Evolutionary conservation across 2,329 filamentous ascomycete species (phyloP), one percentile per base, ranked within the genome.

Genomic region (Didymella segeticola): DNA sequence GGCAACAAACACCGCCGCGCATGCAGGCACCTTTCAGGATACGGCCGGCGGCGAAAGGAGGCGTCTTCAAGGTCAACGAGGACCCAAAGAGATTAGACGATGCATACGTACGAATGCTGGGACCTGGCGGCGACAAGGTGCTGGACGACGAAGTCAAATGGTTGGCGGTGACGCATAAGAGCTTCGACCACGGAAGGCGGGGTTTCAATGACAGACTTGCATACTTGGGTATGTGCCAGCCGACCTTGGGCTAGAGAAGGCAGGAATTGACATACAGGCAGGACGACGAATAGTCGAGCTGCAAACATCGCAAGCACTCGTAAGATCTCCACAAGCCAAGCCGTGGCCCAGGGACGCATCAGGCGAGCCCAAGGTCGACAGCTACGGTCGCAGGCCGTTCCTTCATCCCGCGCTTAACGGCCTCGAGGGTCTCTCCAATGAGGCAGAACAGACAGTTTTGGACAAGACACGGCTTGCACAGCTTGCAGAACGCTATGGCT

Each of bases 81-180:
- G 86, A 93, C 69, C 90, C 90, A 9, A 81, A 79, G 61, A 81
- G 82, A 68, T 80, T 99, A 49, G 89, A 98, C 72, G 80, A 84
- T 42, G 89, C 91, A 75, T 96, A 97, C 75, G 82, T 84, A 62
- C 81, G 82, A 47, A 83, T 98, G 63, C 78, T 98, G 49, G 93
- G 93, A 5, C 80, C 80, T 39, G 86, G 83, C 38, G 90, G 90
- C 52, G 85, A 89, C 63, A 84, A 83, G 64, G 74, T 95, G 73
- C 81, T 99, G 53, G 87, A 89, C 2, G 93, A 97, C 14, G 93
- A 99, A 78, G 82, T 95, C 58, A 98, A 97, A 79, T 99, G 95
- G 95, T 80, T 98, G 69, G 93, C 93, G 25, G 86, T 99, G 50
- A 99, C 95, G 62, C 95, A 98, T 77, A 98, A 98, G 84, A 97